Evolutionary conservation across 805 yeast species (phyloP).

Genomic region (Wickerhamomyces hampshirensis): DNA sequence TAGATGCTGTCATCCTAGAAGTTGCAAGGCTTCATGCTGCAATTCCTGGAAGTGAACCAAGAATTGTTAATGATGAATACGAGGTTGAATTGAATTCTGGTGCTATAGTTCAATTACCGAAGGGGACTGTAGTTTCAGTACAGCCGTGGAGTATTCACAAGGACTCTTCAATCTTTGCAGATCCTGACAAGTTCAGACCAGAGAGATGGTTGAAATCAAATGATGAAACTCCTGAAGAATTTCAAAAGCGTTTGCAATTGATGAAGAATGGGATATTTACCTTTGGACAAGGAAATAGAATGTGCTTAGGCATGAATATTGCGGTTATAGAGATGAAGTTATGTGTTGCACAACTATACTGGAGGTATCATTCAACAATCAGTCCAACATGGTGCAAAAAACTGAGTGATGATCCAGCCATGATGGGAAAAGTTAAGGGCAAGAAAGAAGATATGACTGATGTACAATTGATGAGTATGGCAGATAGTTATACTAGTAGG

Average conservation of each 20-base stretch:
- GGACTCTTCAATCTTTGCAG: conserved; percentile 36
- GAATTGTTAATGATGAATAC: conserved; percentile 37
- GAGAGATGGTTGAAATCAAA: conserved; percentile 53
- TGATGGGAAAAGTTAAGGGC: conserved; percentile 22
- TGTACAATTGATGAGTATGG: conserved; percentile 48
- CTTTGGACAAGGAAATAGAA: conserved; percentile 68
- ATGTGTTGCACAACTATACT: conserved; percentile 47
- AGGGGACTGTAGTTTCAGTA: conserved; percentile 51
- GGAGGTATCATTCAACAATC: conserved; percentile 38
- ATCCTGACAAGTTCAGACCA: conserved; percentile 50
- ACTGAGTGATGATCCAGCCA: conserved; percentile 18
- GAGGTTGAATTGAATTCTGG: conserved; percentile 16
- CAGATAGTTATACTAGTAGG: conserved; percentile 50
- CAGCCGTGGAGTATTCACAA: conserved; percentile 68
- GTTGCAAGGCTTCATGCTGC: conserved; percentile 60
- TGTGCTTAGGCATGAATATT: conserved; percentile 70
- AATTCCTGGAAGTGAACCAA: conserved; percentile 71
- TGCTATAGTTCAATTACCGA: conserved; percentile 36
- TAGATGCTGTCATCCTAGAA: conserved; percentile 62
- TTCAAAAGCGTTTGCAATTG: conserved; percentile 30
- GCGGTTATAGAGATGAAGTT: conserved; percentile 65
- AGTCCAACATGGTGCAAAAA: conserved; percentile 41
- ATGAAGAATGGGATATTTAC: conserved; percentile 58
- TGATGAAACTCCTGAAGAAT: conserved; percentile 32
- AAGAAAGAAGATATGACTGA: conserved; percentile 27